Conservation (phyloP, 441 rosid genomes). For the Biscutella laevigata region DNA sequence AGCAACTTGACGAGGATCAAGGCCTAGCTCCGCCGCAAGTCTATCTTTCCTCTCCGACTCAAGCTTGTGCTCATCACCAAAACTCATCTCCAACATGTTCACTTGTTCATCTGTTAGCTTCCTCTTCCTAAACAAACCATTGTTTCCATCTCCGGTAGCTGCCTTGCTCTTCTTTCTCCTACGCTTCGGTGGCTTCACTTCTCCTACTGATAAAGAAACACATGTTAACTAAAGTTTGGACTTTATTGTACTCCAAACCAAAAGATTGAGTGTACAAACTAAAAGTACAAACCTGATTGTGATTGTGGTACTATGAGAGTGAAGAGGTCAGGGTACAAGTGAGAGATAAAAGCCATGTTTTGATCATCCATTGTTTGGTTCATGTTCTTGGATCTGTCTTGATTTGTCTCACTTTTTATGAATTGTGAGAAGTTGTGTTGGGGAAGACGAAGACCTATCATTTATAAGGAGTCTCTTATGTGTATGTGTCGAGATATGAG, state of each 20-base stretch:
- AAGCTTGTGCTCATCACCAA: constrained; percentile 89
- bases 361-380: constrained; percentile 31
- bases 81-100: constrained; percentile 87
- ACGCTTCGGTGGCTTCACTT: constrained; percentile 32
- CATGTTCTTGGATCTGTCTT: constrained; percentile 17
- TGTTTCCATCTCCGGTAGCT: constrained; percentile 31
- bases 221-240: neutral
- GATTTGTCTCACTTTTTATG: constrained; percentile 26
- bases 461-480: constrained; percentile 25
- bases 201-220: constrained; percentile 27
- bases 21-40: constrained; percentile 79
- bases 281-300: constrained; percentile 39
- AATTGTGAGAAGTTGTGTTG: constrained; percentile 34
- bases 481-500: constrained; percentile 4
- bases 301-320: constrained; percentile 40
- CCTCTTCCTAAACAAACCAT: constrained; percentile 44
- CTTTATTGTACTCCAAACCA: neutral
- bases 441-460: constrained; percentile 24
- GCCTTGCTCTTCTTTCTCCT: constrained; percentile 46
- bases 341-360: constrained; percentile 42
- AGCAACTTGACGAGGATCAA: constrained; percentile 90
- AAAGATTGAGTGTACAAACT: too few species aligned
- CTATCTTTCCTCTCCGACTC: constrained; percentile 86
- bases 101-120: constrained; percentile 72
- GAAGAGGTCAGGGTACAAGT: constrained; percentile 37